phyloP scores from a whole-genome alignment of 306 rosid genomes.

The Prunus dulcis region DNA sequence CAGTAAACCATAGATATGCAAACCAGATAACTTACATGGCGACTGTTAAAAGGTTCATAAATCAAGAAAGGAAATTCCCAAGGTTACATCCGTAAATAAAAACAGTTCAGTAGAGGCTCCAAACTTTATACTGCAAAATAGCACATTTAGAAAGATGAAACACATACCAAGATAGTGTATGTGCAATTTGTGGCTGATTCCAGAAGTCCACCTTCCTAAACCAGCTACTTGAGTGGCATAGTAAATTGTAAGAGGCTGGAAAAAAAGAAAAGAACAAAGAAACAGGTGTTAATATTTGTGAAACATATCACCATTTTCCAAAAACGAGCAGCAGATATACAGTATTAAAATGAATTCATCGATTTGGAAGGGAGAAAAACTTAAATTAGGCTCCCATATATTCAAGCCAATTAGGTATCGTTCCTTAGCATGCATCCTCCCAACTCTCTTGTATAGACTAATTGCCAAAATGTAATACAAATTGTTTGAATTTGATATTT shows the following conservation, averaged over 20 bases:
- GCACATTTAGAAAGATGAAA: slow-evolving; percentile 18
- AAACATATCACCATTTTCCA: not conserved
- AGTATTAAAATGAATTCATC: not conserved
- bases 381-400: not conserved
- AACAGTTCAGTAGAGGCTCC: slow-evolving; percentile 5
- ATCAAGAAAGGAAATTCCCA: not conserved
- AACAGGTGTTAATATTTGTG: not conserved
- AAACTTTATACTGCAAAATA: slow-evolving; percentile 6
- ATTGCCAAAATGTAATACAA: not conserved
- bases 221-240: slow-evolving; percentile 61
- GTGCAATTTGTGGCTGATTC: slow-evolving; percentile 42
- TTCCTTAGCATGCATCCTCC: not conserved
- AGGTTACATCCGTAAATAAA: not conserved
- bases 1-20: not conserved
- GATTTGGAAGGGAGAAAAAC: not conserved
- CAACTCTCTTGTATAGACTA: not conserved
- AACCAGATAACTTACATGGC: not conserved
- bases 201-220: slow-evolving; percentile 40
- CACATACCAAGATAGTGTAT: slow-evolving; percentile 84
- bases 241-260: slow-evolving; percentile 82
- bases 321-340: not conserved
- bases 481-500: not conserved
- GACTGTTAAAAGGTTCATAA: not conserved
- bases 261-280: not conserved
- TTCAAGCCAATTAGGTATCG: not conserved